Percentiles rank a stretch among this genome's conserved stretches.
phyloP scores from a whole-genome alignment of 495 filamentous ascomycete genomes.

The Lentithecium fluviatile region DNA sequence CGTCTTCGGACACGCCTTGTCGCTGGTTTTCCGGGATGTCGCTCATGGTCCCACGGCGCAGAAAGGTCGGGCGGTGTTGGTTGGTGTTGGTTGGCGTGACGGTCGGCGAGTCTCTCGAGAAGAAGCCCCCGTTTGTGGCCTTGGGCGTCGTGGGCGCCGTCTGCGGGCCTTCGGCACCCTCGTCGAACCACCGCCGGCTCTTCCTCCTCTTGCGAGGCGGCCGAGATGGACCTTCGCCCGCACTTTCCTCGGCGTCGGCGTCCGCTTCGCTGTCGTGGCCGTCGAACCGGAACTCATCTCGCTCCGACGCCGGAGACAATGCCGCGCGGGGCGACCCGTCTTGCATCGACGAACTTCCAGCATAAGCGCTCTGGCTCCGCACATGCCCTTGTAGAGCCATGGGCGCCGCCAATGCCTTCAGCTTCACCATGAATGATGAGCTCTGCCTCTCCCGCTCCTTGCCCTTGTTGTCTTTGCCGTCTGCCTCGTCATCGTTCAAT shows the following conservation, averaged over 20 bases:
- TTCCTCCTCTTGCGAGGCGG: slow-evolving; percentile 38
- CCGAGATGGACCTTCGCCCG: slow-evolving; percentile 37
- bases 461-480: slow-evolving; percentile 32
- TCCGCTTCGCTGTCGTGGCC: slow-evolving; percentile 41
- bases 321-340: slow-evolving; percentile 23
- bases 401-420: slow-evolving; percentile 44
- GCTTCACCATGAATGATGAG: slow-evolving; percentile 43
- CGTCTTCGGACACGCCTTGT: slow-evolving; percentile 81
- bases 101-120: slow-evolving; percentile 33
- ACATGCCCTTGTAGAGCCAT: slow-evolving; percentile 40
- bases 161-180: slow-evolving; percentile 39
- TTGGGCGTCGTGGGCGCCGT: slow-evolving; percentile 66
- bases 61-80: slow-evolving; percentile 51
- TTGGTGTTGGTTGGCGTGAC: slow-evolving; percentile 21
- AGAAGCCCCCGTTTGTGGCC: slow-evolving; percentile 35
- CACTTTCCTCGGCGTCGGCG: slow-evolving; percentile 46
- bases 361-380: slow-evolving; percentile 39
- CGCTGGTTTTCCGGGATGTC: slow-evolving; percentile 65
- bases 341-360: slow-evolving; percentile 35
- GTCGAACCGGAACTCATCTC: slow-evolving; percentile 31
- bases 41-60: slow-evolving; percentile 67
- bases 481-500: slow-evolving; percentile 36
- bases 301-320: slow-evolving; percentile 32
- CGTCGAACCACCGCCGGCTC: slow-evolving; percentile 36
- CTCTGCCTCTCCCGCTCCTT: slow-evolving; percentile 34